These are phyloP conservation scores for Xylaria acuta DNA, from an alignment of 495 filamentous ascomycete species.

Conservation along the genomic window DNA sequence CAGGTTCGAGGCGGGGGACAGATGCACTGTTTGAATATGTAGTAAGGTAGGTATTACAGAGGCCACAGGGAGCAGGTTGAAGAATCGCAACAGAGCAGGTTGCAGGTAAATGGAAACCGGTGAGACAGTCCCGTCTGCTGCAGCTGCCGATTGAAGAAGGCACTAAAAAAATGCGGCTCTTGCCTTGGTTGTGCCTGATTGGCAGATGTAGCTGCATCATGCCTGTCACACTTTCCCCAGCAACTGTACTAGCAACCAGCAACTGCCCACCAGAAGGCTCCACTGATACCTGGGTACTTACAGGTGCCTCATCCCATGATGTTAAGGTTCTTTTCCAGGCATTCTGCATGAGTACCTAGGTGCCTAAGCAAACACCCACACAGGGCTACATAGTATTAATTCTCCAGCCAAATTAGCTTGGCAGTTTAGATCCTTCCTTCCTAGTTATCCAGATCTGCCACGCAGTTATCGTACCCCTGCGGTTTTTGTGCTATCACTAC, in stretches of 20 bases:
- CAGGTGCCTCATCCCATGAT: no score
- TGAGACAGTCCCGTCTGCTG: not conserved
- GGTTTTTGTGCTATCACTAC: no score
- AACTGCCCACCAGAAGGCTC: conserved; percentile 6
- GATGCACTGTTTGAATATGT: no score
- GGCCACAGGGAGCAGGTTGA: not conserved
- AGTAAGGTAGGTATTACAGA: not conserved
- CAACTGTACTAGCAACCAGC: conserved; percentile 4
- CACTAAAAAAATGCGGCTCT: conserved; percentile 12
- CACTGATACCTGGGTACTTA: conserved; percentile 15
- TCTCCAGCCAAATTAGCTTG: no score
- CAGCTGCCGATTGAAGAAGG: not conserved
- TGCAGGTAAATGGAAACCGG: not conserved
- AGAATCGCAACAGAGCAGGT: not conserved
- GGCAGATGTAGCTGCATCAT: not conserved
- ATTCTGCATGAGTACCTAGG: no score
- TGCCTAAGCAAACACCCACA: no score
- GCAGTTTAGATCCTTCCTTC: no score
- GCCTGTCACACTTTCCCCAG: not conserved
- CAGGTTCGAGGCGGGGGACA: not conserved
- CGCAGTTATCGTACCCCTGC: no score
- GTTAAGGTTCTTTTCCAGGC: no score
- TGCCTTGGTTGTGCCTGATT: conserved; percentile 8
- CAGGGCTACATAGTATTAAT: no score
- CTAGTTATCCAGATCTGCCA: no score